Percentiles rank a stretch among this genome's conserved stretches.
phyloP scores from a whole-genome alignment of 2,329 filamentous ascomycete genomes.

The Sclerotinia glacialis region DNA sequence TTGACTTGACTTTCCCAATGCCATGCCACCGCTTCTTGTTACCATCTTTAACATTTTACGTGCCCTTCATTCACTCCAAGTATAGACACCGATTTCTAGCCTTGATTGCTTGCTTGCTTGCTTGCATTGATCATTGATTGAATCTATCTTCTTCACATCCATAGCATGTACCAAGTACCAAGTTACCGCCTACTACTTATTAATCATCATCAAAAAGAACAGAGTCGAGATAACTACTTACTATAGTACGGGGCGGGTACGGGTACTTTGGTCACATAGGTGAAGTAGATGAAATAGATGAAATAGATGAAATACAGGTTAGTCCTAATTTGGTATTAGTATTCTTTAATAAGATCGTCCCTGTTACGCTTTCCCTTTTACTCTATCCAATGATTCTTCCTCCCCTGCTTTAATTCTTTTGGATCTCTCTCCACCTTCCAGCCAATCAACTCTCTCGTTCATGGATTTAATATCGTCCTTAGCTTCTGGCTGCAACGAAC shows the following conservation, averaged over 20 bases:
- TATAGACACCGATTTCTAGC: not conserved
- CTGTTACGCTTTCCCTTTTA: not conserved
- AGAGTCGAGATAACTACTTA: no score
- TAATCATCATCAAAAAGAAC: no score
- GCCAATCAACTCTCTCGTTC: not conserved
- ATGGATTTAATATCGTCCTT: constrained; percentile 10
- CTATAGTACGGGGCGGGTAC: no score
- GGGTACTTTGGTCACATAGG: no score
- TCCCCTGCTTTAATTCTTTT: constrained; percentile 8
- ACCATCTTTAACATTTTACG: not conserved
- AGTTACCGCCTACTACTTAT: not conserved
- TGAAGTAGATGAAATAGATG: no score
- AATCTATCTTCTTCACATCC: not conserved
- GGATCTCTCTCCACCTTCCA: not conserved
- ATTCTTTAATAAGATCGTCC: not conserved
- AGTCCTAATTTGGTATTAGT: not conserved
- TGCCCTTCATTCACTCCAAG: no score
- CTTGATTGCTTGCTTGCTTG: no score
- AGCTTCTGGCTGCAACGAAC: constrained; percentile 20
- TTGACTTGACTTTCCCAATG: not conserved
- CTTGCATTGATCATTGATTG: no score
- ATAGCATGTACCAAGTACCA: no score
- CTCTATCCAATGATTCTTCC: not conserved
- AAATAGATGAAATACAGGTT: not conserved
- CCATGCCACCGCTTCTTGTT: constrained; percentile 4